These are phyloP conservation scores for Beta macrorhiza DNA, from an alignment of 179 eudicot genomes.

Conservation along the genomic window DNA sequence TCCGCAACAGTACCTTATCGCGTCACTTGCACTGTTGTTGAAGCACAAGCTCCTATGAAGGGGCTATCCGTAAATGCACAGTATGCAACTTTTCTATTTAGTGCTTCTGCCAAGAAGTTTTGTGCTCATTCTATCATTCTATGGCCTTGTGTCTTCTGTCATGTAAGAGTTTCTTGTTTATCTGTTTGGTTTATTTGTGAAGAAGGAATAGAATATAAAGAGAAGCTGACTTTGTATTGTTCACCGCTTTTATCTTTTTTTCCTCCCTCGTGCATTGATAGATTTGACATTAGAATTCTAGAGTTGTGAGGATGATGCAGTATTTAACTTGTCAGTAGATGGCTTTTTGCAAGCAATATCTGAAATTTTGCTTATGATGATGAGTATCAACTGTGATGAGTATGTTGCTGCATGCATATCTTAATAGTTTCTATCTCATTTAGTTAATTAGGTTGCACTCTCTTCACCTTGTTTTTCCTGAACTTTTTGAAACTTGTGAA, in stretches of 20 bases:
- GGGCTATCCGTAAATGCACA: conserved; percentile 77
- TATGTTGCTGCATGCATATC: not conserved
- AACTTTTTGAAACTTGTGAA: no score
- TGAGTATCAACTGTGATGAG: conserved; percentile 11
- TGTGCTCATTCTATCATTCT: not conserved
- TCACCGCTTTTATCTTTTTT: not conserved
- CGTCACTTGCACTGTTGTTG: conserved; percentile 86
- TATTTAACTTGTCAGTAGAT: not conserved
- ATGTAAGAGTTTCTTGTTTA: not conserved
- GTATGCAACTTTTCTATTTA: conserved; percentile 37
- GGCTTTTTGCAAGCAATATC: not conserved
- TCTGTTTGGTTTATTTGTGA: not conserved
- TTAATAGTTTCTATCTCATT: not conserved
- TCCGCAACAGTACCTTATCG: conserved; percentile 84
- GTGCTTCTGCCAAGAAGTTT: no score
- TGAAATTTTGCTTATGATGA: not conserved
- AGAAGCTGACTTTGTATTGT: not conserved
- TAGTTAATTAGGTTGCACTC: not conserved
- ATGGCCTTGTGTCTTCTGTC: conserved; percentile 1
- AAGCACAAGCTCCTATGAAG: conserved; percentile 74
- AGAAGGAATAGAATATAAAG: not conserved
- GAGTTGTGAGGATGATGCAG: not conserved
- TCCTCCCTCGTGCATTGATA: not conserved
- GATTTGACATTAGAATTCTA: not conserved
- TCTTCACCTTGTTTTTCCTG: no score